phyloP scores from a whole-genome alignment of 2,329 filamentous ascomycete species.

The Curvularia sp. region DNA sequence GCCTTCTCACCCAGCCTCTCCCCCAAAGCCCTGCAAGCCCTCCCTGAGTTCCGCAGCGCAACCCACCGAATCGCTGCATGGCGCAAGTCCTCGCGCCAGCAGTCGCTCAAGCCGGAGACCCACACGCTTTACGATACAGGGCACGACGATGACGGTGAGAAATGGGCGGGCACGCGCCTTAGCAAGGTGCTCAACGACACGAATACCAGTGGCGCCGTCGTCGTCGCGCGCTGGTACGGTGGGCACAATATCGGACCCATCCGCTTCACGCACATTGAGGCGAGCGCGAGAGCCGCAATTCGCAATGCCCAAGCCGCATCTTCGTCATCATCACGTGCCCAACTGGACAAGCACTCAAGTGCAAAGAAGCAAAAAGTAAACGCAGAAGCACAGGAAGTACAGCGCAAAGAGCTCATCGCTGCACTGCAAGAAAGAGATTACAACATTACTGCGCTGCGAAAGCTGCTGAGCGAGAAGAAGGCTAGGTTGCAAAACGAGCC shows the following conservation, averaged over 20 bases:
- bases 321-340: neutral
- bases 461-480: slow-evolving; percentile 54
- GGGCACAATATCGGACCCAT: slow-evolving; percentile 61
- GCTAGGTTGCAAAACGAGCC: slow-evolving; percentile 39
- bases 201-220: slow-evolving; percentile 55
- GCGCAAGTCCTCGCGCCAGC: slow-evolving; percentile 57
- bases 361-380: slow-evolving; percentile 48
- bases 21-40: slow-evolving; percentile 51
- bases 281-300: slow-evolving; percentile 57
- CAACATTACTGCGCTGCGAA: slow-evolving; percentile 57
- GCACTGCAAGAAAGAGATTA: slow-evolving; percentile 53
- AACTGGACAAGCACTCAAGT: slow-evolving; percentile 38
- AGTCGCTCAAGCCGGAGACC: slow-evolving; percentile 49
- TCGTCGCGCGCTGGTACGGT: slow-evolving; percentile 64
- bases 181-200: slow-evolving; percentile 56
- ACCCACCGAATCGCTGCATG: slow-evolving; percentile 61
- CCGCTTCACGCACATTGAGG: slow-evolving; percentile 61
- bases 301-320: slow-evolving; percentile 26
- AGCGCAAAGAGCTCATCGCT: slow-evolving; percentile 49
- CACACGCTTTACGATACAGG: slow-evolving; percentile 53
- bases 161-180: slow-evolving; percentile 58
- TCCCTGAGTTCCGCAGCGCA: slow-evolving; percentile 55
- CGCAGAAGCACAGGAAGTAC: slow-evolving; percentile 30
- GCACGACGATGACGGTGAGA: slow-evolving; percentile 63
- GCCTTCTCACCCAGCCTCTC: slow-evolving; percentile 57